Evolutionary conservation across 2,329 filamentous ascomycete genomes (phyloP), one percentile per base, ranked within the genome.

Genomic region (Pyrenophora tritici-repentis): DNA sequence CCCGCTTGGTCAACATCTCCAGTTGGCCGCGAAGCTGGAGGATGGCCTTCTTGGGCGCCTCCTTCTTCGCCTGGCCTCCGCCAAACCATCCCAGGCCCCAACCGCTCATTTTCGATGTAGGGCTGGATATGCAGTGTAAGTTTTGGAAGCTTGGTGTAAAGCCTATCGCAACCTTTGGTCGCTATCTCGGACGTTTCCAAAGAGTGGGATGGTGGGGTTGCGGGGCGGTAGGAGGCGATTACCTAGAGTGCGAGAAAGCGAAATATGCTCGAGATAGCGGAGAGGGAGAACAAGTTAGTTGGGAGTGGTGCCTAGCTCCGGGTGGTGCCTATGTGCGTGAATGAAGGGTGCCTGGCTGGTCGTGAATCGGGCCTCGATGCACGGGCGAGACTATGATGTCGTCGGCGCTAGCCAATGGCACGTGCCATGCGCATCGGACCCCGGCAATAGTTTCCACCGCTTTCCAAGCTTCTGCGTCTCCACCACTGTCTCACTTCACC

Each of bases 1-100:
- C 92, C 54, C 93, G 84, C 83, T 99, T 99, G 78, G 95, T 91
- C 71, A 99, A 83, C 92, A 97, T 97, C 66, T 97, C 93, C 37
- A 97, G 83, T 79, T 97, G 93, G 69, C 88, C 84, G 65, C 94
- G 86, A 70, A 99, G 80, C 54, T 84, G 85, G 50, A 99, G 81
- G 68, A 99, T 99, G 63, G 94, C 94, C 80, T 96, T 94, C 83
- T 99, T 99, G 50, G 94, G 91, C 54, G 86, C 88, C 78, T 97
- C 91, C 80, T 95, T 96, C 79, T 87, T 87, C 82, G 91, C 90
- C 67, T 85, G 84, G 62, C 84, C 85, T 69, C 91, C 91, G 76
- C 93, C 91, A 74, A 97, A 96, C 91, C 92, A 97, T 78, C 88
- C 75, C 56, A 79, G 70, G 52, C 78, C 78, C 78, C 78, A 81